Evolutionary conservation across 2,329 filamentous ascomycete genomes (phyloP).

Genomic region (Hypoxylon sp.): DNA sequence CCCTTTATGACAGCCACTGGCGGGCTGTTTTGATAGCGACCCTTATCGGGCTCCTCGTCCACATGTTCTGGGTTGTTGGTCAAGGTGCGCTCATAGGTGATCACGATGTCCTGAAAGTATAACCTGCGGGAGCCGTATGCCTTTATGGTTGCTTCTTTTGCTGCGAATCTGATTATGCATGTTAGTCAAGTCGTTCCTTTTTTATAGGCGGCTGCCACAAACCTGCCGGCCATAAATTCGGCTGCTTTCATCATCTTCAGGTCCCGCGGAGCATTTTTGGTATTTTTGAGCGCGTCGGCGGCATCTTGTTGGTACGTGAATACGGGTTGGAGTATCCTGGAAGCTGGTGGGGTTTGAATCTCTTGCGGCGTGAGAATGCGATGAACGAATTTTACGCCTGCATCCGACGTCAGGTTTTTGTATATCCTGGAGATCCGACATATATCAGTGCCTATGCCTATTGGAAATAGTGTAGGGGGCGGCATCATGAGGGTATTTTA

Average conservation of each 20-base stretch:
- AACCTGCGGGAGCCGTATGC: conserved; percentile 68
- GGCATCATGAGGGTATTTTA: conserved; percentile 28
- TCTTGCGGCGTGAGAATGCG: conserved; percentile 58
- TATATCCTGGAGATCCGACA: conserved; percentile 74
- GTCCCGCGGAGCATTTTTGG: background rate
- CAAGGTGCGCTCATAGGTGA: conserved; percentile 39
- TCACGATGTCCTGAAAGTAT: conserved; percentile 68
- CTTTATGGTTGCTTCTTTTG: conserved; percentile 80
- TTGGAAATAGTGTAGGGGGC: conserved; percentile 63
- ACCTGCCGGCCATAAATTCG: conserved; percentile 57
- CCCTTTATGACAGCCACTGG: conserved; percentile 56
- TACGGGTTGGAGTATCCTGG: too few species aligned
- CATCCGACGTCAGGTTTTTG: conserved; percentile 59
- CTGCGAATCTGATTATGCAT: conserved; percentile 63
- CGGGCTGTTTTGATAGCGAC: too few species aligned
- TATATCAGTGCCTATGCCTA: conserved; percentile 81
- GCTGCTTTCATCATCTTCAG: conserved; percentile 50
- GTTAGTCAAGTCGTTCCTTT: background rate
- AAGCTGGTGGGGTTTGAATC: too few species aligned
- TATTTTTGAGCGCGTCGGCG: too few species aligned
- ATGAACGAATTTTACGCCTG: conserved; percentile 55
- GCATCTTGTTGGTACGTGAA: too few species aligned
- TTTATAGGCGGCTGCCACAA: conserved; percentile 2
- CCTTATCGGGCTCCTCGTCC: conserved; percentile 10
- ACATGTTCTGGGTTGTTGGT: conserved; percentile 28